phyloP scores from a whole-genome alignment of 2,329 filamentous ascomycete species.

The Fusarium piperis region DNA sequence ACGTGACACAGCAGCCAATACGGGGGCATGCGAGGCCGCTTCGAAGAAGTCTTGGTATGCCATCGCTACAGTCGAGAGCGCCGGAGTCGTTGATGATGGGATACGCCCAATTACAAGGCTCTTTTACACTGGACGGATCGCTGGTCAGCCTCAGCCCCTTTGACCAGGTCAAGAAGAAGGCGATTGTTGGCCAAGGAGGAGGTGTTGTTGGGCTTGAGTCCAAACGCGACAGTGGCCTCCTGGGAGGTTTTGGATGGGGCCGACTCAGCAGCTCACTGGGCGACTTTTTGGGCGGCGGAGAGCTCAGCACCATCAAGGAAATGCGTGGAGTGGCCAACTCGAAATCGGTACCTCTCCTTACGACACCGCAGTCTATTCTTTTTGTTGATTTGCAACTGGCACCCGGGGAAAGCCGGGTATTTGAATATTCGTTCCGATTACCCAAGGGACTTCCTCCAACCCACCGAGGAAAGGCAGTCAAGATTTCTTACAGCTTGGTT shows the following conservation, averaged over 20 bases:
- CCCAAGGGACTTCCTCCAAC: slow-evolving; percentile 91
- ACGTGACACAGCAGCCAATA: slow-evolving; percentile 67
- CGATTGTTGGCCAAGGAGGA: slow-evolving; percentile 86
- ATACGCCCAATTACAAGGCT: slow-evolving; percentile 92
- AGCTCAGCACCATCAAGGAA: slow-evolving; percentile 93
- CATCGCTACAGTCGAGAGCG: slow-evolving; percentile 55
- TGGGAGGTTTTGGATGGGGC: slow-evolving; percentile 88
- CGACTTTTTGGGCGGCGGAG: slow-evolving; percentile 84
- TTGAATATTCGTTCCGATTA: slow-evolving; percentile 85
- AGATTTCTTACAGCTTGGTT: slow-evolving; percentile 89
- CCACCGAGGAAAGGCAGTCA: slow-evolving; percentile 91
- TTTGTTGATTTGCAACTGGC: slow-evolving; percentile 92
- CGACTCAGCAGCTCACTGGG: slow-evolving; percentile 88
- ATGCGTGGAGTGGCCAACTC: slow-evolving; percentile 90
- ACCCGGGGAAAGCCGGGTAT: slow-evolving; percentile 89
- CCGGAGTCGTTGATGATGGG: slow-evolving; percentile 96
- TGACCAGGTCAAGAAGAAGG: slow-evolving; percentile 95
- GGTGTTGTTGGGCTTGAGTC: slow-evolving; percentile 85
- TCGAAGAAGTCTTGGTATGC: slow-evolving; percentile 57
- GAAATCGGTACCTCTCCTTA: slow-evolving; percentile 89
- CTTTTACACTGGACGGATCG: slow-evolving; percentile 91
- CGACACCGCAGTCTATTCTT: slow-evolving; percentile 92
- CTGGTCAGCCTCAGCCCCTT: slow-evolving; percentile 90
- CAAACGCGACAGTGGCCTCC: slow-evolving; percentile 80
- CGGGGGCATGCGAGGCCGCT: slow-evolving; percentile 52